Evolutionary conservation across 2,329 filamentous ascomycete species (phyloP).

Genomic region (Fusarium sp.): DNA sequence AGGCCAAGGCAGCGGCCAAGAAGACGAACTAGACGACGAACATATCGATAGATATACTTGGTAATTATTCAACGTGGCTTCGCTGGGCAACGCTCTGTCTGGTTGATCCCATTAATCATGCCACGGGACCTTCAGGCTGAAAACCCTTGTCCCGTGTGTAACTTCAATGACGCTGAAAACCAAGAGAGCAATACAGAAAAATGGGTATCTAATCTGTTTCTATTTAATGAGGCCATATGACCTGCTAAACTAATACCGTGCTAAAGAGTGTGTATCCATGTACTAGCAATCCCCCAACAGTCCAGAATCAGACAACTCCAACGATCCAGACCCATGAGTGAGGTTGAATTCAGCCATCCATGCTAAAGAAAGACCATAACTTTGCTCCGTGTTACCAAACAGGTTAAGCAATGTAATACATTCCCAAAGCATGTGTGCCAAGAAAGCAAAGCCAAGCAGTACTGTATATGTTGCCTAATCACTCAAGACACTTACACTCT

Average conservation of each 20-base stretch:
- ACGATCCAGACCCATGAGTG: conserved; percentile 39
- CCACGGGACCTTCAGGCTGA: conserved; percentile 14
- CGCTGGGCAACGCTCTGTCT: conserved; percentile 25
- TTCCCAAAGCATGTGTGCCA: conserved; percentile 33
- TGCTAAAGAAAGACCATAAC: conserved; percentile 26
- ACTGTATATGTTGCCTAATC: conserved; percentile 13
- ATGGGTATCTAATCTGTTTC: conserved; percentile 56
- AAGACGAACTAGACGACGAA: conserved; percentile 80
- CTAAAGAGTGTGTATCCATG: conserved; percentile 48
- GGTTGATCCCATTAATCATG: conserved; percentile 37
- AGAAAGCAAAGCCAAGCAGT: conserved; percentile 43
- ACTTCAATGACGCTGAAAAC: conserved; percentile 24
- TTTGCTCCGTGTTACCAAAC: conserved; percentile 29
- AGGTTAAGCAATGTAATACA: conserved; percentile 29
- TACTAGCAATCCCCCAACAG: conserved; percentile 50
- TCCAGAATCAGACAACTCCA: conserved; percentile 51
- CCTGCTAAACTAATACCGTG: conserved; percentile 43
- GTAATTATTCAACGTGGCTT: conserved; percentile 40
- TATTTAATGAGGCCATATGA: conserved; percentile 50
- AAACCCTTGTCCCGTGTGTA: conserved; percentile 12
- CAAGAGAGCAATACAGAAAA: conserved; percentile 38
- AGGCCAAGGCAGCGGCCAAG: conserved; percentile 86
- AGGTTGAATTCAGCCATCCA: conserved; percentile 39
- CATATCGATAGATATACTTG: conserved; percentile 37
- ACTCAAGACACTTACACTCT: conserved; percentile 64